These are phyloP conservation scores for Hygrophorus pudorinus DNA, from an alignment of 768 basidiomycete genomes.

Conservation along the genomic window DNA sequence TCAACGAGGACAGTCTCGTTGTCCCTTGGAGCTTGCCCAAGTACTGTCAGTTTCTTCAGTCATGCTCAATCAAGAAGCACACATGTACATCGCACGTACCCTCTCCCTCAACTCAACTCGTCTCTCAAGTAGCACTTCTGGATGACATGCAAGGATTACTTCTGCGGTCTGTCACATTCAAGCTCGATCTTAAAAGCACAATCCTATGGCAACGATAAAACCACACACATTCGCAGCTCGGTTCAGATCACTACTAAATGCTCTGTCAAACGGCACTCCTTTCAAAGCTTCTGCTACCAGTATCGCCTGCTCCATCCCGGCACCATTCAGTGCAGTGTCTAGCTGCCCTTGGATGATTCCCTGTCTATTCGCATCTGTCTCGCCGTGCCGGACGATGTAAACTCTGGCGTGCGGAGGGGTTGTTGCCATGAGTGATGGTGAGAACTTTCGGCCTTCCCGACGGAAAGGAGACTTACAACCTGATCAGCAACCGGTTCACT, in stretches of 20 bases:
- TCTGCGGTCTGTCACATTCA: conserved; percentile 47
- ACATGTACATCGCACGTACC: conserved; percentile 27
- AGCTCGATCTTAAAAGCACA: background rate
- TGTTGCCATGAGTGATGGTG: too few relatives aligned
- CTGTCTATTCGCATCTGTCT: conserved; percentile 59
- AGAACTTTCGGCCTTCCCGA: too few relatives aligned
- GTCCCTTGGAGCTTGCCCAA: conserved; percentile 56
- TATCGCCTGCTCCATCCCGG: conserved; percentile 49
- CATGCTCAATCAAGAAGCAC: conserved; percentile 7
- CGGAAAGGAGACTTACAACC: too few relatives aligned
- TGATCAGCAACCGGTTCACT: too few relatives aligned
- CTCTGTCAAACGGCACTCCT: conserved; percentile 43
- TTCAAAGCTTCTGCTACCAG: conserved; percentile 45
- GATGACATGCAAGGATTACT: conserved; percentile 46
- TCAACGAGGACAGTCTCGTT: conserved; percentile 5
- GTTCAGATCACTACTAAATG: conserved; percentile 62
- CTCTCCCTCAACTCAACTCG: conserved; percentile 51
- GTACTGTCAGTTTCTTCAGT: conserved; percentile 26
- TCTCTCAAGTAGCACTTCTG: conserved; percentile 30
- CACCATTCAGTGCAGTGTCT: conserved; percentile 56
- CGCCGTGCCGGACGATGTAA: conserved; percentile 69
- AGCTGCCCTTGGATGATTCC: conserved; percentile 68
- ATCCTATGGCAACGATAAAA: background rate
- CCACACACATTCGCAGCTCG: conserved; percentile 54
- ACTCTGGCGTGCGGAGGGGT: conserved; percentile 24